Conservation (phyloP, 768 basidiomycete genomes). For the Trametes meyenii region DNA sequence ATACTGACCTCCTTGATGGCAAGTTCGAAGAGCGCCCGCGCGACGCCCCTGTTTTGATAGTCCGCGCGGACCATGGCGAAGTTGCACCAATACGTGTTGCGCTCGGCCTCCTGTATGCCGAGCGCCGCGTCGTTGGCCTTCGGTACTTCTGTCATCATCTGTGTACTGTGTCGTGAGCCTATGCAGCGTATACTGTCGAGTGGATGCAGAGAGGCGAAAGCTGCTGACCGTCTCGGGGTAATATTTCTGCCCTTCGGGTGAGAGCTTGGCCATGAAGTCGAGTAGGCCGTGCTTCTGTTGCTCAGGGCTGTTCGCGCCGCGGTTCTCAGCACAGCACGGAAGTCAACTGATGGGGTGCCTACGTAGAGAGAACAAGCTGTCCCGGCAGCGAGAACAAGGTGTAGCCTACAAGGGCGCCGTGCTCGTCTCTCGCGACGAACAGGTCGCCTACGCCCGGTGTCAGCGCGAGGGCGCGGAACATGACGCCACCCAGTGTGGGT, state of each 20-base stretch:
- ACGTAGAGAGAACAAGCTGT: constrained; percentile 21
- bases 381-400: constrained; percentile 18
- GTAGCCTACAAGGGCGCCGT: constrained; percentile 21
- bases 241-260: constrained; percentile 24
- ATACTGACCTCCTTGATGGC: constrained; percentile 18
- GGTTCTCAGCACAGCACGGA: not conserved
- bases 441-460: constrained; percentile 8
- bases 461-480: constrained; percentile 11
- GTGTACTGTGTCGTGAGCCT: not conserved
- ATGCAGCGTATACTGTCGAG: not conserved
- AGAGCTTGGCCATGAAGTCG: constrained; percentile 21
- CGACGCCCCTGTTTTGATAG: constrained; percentile 22
- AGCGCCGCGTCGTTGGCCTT: constrained; percentile 11
- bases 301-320: constrained; percentile 11
- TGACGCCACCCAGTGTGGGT: constrained; percentile 1
- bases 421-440: constrained; percentile 23
- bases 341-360: not conserved
- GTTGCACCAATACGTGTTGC: constrained; percentile 23
- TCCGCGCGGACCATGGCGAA: constrained; percentile 22
- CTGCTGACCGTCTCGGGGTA: constrained; percentile 16
- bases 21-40: constrained; percentile 15
- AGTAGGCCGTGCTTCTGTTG: constrained; percentile 23
- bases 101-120: constrained; percentile 10
- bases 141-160: constrained; percentile 13
- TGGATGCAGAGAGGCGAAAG: not conserved